Percentiles rank a stretch among this genome's conserved stretches.
These are phyloP conservation scores for Schizochytrium sp. DNA, from an alignment of 108 stramenopile species.

Conservation along the genomic window DNA sequence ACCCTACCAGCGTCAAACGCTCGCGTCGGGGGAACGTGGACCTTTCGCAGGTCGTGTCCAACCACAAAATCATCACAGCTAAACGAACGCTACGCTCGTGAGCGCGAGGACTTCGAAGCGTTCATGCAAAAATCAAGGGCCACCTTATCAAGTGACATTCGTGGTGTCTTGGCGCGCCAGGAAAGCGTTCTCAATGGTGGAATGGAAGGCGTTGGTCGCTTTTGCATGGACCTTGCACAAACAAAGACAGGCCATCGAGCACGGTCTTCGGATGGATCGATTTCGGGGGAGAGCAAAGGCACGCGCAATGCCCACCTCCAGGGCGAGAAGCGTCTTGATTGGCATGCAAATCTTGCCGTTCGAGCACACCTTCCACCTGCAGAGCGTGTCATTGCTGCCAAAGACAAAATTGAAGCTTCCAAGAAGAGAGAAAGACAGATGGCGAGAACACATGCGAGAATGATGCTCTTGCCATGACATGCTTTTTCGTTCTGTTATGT, in stretches of 20 bases:
- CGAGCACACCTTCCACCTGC: background rate
- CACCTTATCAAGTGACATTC: background rate
- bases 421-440: background rate
- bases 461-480: background rate
- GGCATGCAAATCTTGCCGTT: slow-evolving; percentile 6
- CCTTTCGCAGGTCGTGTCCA: background rate
- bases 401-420: background rate
- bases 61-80: background rate
- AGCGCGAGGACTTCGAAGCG: background rate
- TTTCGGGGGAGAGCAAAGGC: slow-evolving; percentile 2
- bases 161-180: background rate
- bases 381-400: background rate
- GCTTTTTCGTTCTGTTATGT: background rate
- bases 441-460: background rate
- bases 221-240: background rate
- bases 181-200: background rate
- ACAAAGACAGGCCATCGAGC: background rate
- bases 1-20: background rate
- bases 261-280: background rate
- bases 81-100: background rate
- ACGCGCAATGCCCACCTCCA: background rate
- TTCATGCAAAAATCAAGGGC: background rate
- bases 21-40: background rate
- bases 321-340: background rate
- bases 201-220: background rate